Conservation (phyloP, 352 stramenopile genomes). For the Pythium aquatile region DNA sequence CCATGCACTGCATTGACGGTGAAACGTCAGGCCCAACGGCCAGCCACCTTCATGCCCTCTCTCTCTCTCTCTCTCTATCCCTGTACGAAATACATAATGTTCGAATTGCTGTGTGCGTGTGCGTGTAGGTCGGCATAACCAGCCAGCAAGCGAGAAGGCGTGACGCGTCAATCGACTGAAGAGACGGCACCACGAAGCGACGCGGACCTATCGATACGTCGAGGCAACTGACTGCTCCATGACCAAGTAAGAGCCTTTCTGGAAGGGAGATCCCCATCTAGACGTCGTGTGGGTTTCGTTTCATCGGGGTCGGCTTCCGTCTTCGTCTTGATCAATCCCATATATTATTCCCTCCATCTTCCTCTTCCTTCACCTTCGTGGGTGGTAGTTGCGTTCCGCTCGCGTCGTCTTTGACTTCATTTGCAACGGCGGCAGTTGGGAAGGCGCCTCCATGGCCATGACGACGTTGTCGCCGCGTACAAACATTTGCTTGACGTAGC, state of each 20-base stretch:
- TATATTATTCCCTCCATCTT: background rate
- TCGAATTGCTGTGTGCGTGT: conserved; percentile 6
- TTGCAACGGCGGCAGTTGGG: background rate
- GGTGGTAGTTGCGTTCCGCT: background rate
- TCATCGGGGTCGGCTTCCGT: background rate
- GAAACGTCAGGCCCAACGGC: background rate
- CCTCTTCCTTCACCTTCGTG: background rate
- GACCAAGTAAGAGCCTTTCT: background rate
- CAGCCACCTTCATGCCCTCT: background rate
- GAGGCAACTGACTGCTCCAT: background rate
- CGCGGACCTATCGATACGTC: background rate
- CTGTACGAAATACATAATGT: conserved; percentile 22
- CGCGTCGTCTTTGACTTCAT: background rate
- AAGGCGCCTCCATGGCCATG: conserved; percentile 32
- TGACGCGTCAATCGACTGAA: background rate
- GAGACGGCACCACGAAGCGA: background rate
- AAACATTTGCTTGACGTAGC: conserved; percentile 86
- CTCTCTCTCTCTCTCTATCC: background rate
- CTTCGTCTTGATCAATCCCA: background rate
- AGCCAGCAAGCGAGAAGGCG: background rate
- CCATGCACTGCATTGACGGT: no score
- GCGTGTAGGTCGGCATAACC: background rate
- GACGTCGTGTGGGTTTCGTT: background rate
- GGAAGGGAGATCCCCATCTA: background rate
- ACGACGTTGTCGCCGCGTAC: conserved; percentile 94